Conservation (phyloP, 257 asterid genomes). For the Nicotiana paniculata region DNA sequence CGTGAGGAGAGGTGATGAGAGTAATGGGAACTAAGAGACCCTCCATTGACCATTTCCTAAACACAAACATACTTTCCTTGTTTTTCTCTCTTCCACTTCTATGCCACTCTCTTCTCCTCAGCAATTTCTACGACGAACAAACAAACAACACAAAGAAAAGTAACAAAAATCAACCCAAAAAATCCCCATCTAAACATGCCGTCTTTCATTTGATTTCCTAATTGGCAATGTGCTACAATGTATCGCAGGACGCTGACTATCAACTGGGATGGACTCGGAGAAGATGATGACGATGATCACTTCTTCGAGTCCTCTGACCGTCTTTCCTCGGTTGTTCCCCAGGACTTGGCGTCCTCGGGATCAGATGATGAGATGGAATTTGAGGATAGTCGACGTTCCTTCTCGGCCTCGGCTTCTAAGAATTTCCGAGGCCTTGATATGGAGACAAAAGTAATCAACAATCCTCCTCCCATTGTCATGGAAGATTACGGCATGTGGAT, state of each 20-base stretch:
- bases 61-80: neutral
- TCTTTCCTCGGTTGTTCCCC: conserved; percentile 50
- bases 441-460: neutral
- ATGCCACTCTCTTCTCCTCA: neutral
- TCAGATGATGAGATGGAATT: conserved; percentile 52
- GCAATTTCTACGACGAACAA: conserved; percentile 3
- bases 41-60: conserved; percentile 2
- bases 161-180: neutral
- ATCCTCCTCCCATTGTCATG: conserved; percentile 13
- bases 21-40: neutral
- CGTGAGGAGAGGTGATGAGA: neutral
- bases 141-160: neutral
- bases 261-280: conserved; percentile 73
- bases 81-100: conserved; percentile 12
- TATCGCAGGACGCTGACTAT: conserved; percentile 70
- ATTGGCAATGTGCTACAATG: conserved; percentile 39
- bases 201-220: neutral
- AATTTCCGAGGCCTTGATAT: conserved; percentile 17
- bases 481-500: conserved; percentile 79
- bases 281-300: conserved; percentile 63
- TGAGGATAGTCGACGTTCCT: conserved; percentile 64
- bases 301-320: conserved; percentile 63
- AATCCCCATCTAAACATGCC: neutral
- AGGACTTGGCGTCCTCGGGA: conserved; percentile 40
- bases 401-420: conserved; percentile 38